Evolutionary conservation across 177 flowering plant genomes (phyloP), one percentile per base, ranked within the genome.

Genomic region (Vitis hybrid): DNA sequence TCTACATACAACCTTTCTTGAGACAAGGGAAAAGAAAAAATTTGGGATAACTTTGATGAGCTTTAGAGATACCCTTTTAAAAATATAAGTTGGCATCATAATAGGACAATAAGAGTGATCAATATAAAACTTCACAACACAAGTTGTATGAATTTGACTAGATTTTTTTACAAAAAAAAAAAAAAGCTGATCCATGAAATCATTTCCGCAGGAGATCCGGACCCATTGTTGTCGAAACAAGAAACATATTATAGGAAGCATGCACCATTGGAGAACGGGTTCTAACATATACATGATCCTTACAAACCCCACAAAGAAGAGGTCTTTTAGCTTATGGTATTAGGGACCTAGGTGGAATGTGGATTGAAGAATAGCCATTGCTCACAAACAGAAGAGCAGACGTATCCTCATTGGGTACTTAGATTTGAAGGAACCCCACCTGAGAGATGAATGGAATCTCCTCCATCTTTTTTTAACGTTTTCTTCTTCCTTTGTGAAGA

Each of bases 401-500:
- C 56, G 52, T 56, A 57, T 32, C 70, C 76, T 40, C 72, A 80
- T 78, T 82, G 85, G 88, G 66, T 66, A 63, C 65, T 54, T 60
- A 65, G 88, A 84, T 83, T 77, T 78, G 82, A 57, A 72, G 75
- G 11, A 67, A 66, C 67, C 83, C 83, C 80, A 77, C 81, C 58
- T 54, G 2, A 75, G 54, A 56, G 64, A 64, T 62, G 60, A 66
- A 15, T 62, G 70, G 70, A 65, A 65, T 60, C 70, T 73, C 24
- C 15, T 2, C 48, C 24, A 51, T 62, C 49, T 40, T 55, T 18
- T 60, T 66, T 35, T 17, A 62, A 58, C 54, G 49, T 14, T 32
- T 51, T 24, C 24, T 32, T 49, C 58, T 30, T 50, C 19, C 15
- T 48, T 74, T 62, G 14, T 64, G 13, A 40, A 12, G 19, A 27